Conservation (phyloP, 495 filamentous ascomycete species). For the Penicillium alfredii region DNA sequence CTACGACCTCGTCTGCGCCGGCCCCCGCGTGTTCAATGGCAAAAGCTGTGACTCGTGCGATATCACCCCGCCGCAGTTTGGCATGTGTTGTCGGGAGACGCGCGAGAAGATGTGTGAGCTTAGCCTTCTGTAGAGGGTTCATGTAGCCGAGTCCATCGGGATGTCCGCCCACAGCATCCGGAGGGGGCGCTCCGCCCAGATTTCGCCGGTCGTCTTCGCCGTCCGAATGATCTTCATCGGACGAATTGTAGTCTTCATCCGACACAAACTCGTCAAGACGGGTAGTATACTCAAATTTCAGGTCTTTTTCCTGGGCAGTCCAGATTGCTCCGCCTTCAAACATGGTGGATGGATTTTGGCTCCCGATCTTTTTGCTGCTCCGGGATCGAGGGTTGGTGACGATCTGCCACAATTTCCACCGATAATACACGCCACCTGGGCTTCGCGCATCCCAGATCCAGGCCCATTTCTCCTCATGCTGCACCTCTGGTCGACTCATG, state of each 20-base stretch:
- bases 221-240: conserved; percentile 81
- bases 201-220: conserved; percentile 59
- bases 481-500: conserved; percentile 76
- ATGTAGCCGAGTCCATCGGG: conserved; percentile 66
- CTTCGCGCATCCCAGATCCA: conserved; percentile 91
- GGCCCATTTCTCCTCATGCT: conserved; percentile 80
- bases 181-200: conserved; percentile 45
- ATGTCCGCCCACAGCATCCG: conserved; percentile 31
- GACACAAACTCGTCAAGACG: conserved; percentile 69
- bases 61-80: conserved; percentile 75
- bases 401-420: conserved; percentile 84
- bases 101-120: conserved; percentile 70
- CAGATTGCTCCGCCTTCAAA: conserved; percentile 69
- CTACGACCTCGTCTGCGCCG: conserved; percentile 81
- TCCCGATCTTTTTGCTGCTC: conserved; percentile 22
- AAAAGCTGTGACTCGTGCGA: conserved; percentile 80
- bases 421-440: conserved; percentile 75
- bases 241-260: conserved; percentile 79
- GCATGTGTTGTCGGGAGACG: conserved; percentile 72
- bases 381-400: conserved; percentile 47
- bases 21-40: conserved; percentile 79
- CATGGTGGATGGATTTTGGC: conserved; percentile 34
- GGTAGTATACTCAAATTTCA: conserved; percentile 72
- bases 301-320: conserved; percentile 57
- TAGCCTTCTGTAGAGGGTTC: conserved; percentile 77